Evolutionary conservation across 306 rosid genomes (phyloP), one percentile per base, ranked within the genome.

Genomic region (Biancaea sappan): DNA sequence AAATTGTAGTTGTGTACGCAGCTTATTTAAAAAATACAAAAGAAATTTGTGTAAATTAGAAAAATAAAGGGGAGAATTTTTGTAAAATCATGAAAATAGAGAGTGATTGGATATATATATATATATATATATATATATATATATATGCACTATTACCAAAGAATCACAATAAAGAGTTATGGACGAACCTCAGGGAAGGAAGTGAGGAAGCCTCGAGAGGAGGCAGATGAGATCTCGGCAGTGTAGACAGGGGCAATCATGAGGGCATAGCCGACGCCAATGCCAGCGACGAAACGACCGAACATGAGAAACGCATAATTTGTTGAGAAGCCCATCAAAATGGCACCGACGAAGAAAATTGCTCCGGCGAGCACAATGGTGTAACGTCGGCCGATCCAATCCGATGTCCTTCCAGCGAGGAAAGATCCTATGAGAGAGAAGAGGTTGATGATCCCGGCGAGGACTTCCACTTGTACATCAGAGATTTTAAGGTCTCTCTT

Each of bases 361-460:
- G 46, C 86, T 0, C 85, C 91, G 16, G 94, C 90, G 0, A 91
- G 65, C 0, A 85, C 88, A 4, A 91, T 94, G 10, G 97, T 89
- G 83, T 89, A 91, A 14, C 96, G 94, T 8, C 98, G 92, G 4
- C 98, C 98, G 0, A 94, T 83, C 98, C 94, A 94, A 59, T 94
- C 97, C 1, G 98, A 94, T 3, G 97, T 91, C 78, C 90, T 81
- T 0, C 98, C 98, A 4, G 98, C 94, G 0, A 84, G 86, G 12
- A 81, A 69, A 0, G 98, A 87, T 5, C 98, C 98, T 28, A 91
- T 25, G 8, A 93, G 88, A 3, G 84, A 86, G 79, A 80, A 93
- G 0, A 93, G 50, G 61, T 86, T 91, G 35, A 93, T 76, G 51
- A 93, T 89, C 18, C 98, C 96, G 0, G 80, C 2, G 0, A 93